Base-by-base conservation (phyloP, 768 basidiomycete species). In the Russula dissimulans region DNA sequence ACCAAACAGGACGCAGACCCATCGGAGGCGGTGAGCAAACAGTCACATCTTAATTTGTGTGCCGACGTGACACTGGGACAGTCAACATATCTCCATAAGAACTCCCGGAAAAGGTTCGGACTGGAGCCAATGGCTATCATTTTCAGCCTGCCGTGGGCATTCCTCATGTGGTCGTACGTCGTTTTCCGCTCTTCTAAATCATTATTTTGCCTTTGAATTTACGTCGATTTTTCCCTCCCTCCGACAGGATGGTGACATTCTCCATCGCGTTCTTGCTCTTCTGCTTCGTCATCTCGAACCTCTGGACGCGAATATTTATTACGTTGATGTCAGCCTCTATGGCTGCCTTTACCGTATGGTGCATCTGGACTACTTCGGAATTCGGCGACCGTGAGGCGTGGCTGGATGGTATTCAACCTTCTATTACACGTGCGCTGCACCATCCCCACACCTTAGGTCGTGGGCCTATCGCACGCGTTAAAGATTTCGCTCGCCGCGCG, bases 141-240 rank as follows among this genome's bases (percentile, higher is more conserved):
- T 53, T 81, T 81, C 58, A 79, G 79, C 57, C 67, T 84, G 9
- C 83, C 83, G 0, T 80, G 80, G 59, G 78, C 80, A 3, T 69
- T 83, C 31, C 72, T 84, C 41, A 77, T 84, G 73, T 84, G 82
- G 82, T 77, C 76, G 83, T 82, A 66, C 69, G 81, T 76, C 22
- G 7, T 44, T 11, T 36, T 7, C 26, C 38, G 2, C n/a, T 26
- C 17, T n/a, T 12, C 39, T 10, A 36, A 12, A 12, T 11, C 39
- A 14, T 12, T 41, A 41, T 15, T 41, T 15, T 41, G 22, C 22
- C 22, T 26, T 26, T 26, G 22, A 26, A 26, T 26, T 26, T 26
- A 26, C 22, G 10, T 36, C 17, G 18, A 10, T 42, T n/a, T 3
- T 11, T 7, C 17, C 41, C 5, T 15, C 17, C 9, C 4, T 2